These are phyloP conservation scores for Ceratocystis huliohia DNA, from an alignment of 2,329 filamentous ascomycete species.

Conservation along the genomic window DNA sequence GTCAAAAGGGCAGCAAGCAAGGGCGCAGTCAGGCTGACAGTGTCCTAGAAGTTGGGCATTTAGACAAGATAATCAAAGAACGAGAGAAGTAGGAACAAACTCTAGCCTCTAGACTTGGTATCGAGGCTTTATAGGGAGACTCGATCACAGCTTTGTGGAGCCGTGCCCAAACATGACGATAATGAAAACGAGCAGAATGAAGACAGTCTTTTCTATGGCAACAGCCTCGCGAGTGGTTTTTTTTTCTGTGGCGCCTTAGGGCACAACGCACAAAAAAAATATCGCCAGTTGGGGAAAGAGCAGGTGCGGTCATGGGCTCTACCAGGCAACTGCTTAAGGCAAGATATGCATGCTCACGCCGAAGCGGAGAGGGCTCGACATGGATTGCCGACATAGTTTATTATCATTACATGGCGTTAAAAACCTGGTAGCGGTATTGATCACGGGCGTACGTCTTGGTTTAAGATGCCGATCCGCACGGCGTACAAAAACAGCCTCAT, in stretches of 20 bases:
- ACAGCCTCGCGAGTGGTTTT: background rate
- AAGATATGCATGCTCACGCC: too few relatives aligned
- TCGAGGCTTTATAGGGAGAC: background rate
- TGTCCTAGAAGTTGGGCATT: background rate
- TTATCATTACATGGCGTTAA: too few relatives aligned
- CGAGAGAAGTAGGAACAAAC: background rate
- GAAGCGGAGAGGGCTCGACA: too few relatives aligned
- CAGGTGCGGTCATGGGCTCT: background rate
- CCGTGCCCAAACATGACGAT: background rate
- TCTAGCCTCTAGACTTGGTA: background rate
- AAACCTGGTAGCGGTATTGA: too few relatives aligned
- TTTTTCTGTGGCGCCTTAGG: slow-evolving; percentile 1
- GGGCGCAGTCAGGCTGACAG: background rate
- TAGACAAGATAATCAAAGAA: background rate
- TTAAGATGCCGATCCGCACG: too few relatives aligned
- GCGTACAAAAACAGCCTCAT: too few relatives aligned
- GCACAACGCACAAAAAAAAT: background rate
- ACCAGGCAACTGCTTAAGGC: background rate
- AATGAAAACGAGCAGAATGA: background rate
- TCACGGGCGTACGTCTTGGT: too few relatives aligned
- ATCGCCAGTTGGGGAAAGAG: background rate
- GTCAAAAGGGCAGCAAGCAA: background rate
- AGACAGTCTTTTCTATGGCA: background rate
- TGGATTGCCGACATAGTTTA: too few relatives aligned
- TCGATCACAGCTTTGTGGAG: background rate